Evolutionary conservation across 2,329 filamentous ascomycete species (phyloP).

Genomic region (Fusarium sp.): DNA sequence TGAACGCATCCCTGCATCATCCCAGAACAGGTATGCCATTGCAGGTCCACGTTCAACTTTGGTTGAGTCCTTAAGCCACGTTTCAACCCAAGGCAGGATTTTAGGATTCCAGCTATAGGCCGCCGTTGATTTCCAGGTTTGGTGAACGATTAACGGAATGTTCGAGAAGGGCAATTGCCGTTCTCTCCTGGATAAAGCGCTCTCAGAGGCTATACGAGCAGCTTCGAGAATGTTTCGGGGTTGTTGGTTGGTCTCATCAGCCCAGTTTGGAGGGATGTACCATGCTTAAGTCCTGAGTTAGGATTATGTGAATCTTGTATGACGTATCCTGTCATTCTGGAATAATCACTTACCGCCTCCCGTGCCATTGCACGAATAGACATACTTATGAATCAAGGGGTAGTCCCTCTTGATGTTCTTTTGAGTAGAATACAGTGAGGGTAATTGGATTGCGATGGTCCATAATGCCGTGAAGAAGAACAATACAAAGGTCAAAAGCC

Average conservation of each 20-base stretch:
- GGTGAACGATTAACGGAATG: conserved; percentile 3
- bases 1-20: conserved; percentile 3
- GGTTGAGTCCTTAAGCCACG: neutral
- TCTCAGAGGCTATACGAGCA: neutral
- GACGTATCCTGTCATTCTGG: neutral
- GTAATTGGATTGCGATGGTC: neutral
- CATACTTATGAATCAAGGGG: neutral
- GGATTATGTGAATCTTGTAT: neutral
- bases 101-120: neutral
- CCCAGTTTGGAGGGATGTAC: conserved; percentile 4
- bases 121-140: conserved; percentile 4
- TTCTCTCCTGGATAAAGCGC: neutral
- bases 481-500: neutral
- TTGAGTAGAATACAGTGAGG: fast-evolving
- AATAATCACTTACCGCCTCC: conserved; percentile 1
- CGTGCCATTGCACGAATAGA: neutral
- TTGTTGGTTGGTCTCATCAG: neutral
- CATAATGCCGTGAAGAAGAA: neutral
- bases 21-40: conserved; percentile 13
- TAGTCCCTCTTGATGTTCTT: neutral
- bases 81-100: conserved; percentile 4
- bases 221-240: neutral
- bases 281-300: neutral
- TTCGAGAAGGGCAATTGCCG: neutral
- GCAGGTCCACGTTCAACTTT: neutral